Evolutionary conservation across 2,329 filamentous ascomycete species (phyloP), one percentile per base, ranked within the genome.

Genomic region (Talaromyces sp.): DNA sequence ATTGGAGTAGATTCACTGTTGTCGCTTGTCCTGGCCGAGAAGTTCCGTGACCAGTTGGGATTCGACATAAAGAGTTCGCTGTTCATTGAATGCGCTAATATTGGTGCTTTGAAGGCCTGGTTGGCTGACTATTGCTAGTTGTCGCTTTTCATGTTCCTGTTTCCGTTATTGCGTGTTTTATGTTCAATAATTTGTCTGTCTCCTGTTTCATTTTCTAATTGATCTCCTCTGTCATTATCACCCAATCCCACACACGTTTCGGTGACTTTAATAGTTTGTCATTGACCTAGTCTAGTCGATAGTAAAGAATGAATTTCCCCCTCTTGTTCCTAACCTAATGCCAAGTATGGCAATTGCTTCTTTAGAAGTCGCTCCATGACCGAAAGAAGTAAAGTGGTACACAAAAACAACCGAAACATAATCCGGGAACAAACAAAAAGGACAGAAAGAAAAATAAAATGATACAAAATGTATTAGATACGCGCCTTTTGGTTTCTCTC

Each of bases 1-100:
- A 33, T 75, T 8, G 74, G 73, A 2, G 62, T 76, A 55, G 74
- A 76, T 63, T 71, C 68, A 32, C 64, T 76, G 4, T 65, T 76
- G 63, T 67, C 65, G 13, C 60, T 76, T 15, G 69, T 71, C 4
- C 67, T 75, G 15, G 57, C 66, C 1, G 65, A 66, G 30, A 71
- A 69, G 44, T 67, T 75, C 39, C 56, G 69, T 9, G 63, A 66
- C n/a, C 53, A 61, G 30, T 65, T 77, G 17, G 66, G 65, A 3
- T 54, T 77, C 1, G 68, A 71, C 30, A 62, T 75, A 17, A 32
- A 39, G 28, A 33, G 42, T 13, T 42, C 52, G 1, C 27, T 60
- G 8, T 63, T 63, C 55, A 55, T 25, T 55, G 44, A 60, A n/a
- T 53, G 36, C 30, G 9, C 44, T 19, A 60, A 47, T 25, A 47